phyloP scores from a whole-genome alignment of 2,329 filamentous ascomycete species.

The Sporothrix protearum region DNA sequence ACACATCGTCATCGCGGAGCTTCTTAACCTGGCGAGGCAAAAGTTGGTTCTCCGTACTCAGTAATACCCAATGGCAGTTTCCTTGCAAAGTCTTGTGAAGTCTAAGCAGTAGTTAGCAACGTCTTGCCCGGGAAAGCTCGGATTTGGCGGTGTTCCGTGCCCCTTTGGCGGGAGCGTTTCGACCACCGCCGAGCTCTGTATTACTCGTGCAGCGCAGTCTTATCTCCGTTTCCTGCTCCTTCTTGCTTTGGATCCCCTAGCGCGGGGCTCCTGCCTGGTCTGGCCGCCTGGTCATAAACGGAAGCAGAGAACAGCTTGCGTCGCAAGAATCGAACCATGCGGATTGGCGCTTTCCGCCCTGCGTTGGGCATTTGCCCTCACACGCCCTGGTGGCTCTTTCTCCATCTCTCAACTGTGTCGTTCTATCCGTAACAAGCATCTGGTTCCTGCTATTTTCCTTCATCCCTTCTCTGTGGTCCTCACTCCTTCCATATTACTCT shows the following conservation, averaged over 20 bases:
- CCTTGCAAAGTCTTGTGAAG: background rate
- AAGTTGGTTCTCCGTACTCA: background rate
- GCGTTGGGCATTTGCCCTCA: slow-evolving; percentile 20
- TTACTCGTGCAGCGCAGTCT: background rate
- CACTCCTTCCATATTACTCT: background rate
- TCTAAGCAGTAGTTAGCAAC: background rate
- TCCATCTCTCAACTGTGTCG: background rate
- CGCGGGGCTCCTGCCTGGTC: slow-evolving; percentile 10
- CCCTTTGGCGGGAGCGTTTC: background rate
- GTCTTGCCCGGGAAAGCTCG: background rate
- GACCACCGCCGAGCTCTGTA: background rate
- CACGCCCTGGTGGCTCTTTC: background rate
- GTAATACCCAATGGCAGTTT: background rate
- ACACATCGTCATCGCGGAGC: background rate
- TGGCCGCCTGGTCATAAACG: slow-evolving; percentile 3
- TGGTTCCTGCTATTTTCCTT: background rate
- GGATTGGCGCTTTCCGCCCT: slow-evolving; percentile 26
- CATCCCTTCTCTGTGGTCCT: background rate
- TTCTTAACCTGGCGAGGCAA: background rate
- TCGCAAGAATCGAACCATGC: slow-evolving; percentile 27
- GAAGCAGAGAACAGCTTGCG: slow-evolving; percentile 13
- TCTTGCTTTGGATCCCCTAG: background rate
- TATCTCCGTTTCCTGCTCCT: slow-evolving; percentile 18
- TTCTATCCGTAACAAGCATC: background rate
- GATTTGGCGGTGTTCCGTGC: slow-evolving; percentile 2